Percentiles rank a stretch among this genome's conserved stretches.
Conservation (phyloP, 768 basidiomycete genomes). For the Suillus paluster region DNA sequence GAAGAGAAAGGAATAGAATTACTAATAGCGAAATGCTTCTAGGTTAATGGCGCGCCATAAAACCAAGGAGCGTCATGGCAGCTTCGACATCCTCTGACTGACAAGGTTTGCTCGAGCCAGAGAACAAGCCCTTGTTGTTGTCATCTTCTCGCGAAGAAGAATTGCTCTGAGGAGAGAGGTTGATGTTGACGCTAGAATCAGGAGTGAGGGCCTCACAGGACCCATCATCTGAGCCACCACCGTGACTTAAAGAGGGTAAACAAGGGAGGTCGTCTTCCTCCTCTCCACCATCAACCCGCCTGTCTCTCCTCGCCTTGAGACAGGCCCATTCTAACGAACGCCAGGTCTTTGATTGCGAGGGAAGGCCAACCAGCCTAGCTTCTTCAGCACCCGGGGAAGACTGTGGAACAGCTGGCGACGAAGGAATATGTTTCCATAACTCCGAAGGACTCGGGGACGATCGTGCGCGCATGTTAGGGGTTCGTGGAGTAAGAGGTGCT, state of each 20-base stretch:
- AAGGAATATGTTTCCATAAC: conserved; percentile 35
- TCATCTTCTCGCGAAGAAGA: conserved; percentile 4
- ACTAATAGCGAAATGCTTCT: background rate
- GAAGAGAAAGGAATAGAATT: background rate
- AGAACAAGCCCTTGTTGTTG: conserved; percentile 4
- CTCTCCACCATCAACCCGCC: conserved; percentile 22
- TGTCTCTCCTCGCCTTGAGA: conserved; percentile 47
- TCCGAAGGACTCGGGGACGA: conserved; percentile 19
- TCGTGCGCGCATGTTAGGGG: conserved; percentile 14
- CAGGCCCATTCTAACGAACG: conserved; percentile 79
- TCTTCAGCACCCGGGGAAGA: conserved; percentile 28
- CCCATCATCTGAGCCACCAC: conserved; percentile 15
- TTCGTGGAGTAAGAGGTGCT: conserved; percentile 34
- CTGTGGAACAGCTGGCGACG: conserved; percentile 27
- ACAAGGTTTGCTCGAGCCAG: conserved; percentile 9
- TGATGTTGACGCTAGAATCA: conserved; percentile 11
- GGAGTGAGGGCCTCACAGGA: conserved; percentile 22
- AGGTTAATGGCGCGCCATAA: conserved; percentile 26
- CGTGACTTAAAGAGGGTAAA: conserved; percentile 14
- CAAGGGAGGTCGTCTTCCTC: conserved; percentile 17
- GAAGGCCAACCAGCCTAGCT: conserved; percentile 26
- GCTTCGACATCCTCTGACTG: conserved; percentile 41
- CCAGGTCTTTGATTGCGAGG: conserved; percentile 43
- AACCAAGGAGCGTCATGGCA: conserved; percentile 40
- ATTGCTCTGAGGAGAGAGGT: conserved; percentile 11